Base-by-base conservation (phyloP, 179 eudicot species). In the Kewa caespitosa region DNA sequence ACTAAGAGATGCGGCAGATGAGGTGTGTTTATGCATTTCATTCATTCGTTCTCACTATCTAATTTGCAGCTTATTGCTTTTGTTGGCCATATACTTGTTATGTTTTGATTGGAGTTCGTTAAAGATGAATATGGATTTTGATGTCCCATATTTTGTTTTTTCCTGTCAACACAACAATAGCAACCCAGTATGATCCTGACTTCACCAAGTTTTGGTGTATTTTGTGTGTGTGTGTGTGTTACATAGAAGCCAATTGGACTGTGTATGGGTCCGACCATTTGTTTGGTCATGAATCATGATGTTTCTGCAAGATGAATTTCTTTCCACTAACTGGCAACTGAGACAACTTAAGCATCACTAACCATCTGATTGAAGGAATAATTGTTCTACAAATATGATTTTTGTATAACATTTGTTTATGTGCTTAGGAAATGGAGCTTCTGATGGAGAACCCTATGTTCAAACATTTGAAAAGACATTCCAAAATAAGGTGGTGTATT, bases 1-100 rank as follows among this genome's bases (percentile, higher is more conserved):
- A 76, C 90, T 95, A 28, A 83, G 90, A 71, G 90, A 84, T 81
- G 89, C 88, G 38, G 97, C 99, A 68, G 90, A 91, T 68, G 80
- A 86, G 97, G 99, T 92, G 78, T 67, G 70, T 46, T 38, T 73
- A 14, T 54, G 37, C 33, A n/a, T 32, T 33, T 38, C 68, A 25
- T 67, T 76, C 41, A 46, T 71, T 48, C 31, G 22, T 52, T n/a
- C 70, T 37, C 22, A 43, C 76, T 52, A 8, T 52, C 28, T 72
- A 52, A 3, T 28, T 25, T 78, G 15, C 41, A 50, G 28, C 25
- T n/a, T 33, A n/a, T n/a, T n/a, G n/a, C n/a, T n/a, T n/a, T n/a
- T n/a, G n/a, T n/a, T n/a, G n/a, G n/a, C n/a, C n/a, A n/a, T n/a
- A n/a, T n/a, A n/a, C n/a, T n/a, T n/a, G n/a, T n/a, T n/a, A n/a